Conservation (phyloP, 2,329 filamentous ascomycete genomes). For the Cladosporium sphaerospermum region DNA sequence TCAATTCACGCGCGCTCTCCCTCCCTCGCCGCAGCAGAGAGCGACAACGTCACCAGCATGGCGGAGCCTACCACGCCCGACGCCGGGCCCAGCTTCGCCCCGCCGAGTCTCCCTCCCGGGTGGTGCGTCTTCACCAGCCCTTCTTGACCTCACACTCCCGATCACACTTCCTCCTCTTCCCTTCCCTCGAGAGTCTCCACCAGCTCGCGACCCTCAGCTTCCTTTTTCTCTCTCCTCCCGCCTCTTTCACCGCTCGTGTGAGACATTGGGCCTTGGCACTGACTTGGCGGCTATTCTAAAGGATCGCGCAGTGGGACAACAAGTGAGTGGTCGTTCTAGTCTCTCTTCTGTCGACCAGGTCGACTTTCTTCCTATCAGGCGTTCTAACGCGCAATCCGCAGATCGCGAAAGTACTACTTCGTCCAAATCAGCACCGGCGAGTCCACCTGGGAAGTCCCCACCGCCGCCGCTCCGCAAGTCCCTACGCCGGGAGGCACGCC, state of each 20-base stretch:
- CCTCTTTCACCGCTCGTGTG: constrained; percentile 10
- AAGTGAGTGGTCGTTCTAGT: constrained; percentile 27
- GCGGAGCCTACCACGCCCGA: constrained; percentile 31
- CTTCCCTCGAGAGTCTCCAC: constrained; percentile 4
- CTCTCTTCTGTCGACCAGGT: not conserved
- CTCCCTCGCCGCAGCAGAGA: not conserved
- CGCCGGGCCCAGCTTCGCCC: constrained; percentile 33
- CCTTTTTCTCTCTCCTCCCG: constrained; percentile 11
- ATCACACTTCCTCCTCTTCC: constrained; percentile 11
- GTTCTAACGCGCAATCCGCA: constrained; percentile 12
- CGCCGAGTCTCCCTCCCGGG: constrained; percentile 34
- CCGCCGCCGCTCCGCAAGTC: constrained; percentile 33
- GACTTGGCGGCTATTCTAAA: constrained; percentile 26
- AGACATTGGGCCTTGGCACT: constrained; percentile 26
- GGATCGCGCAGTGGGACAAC: constrained; percentile 38
- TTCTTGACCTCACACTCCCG: constrained; percentile 14
- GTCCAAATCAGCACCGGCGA: constrained; percentile 38
- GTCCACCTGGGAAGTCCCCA: constrained; percentile 37
- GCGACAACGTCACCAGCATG: constrained; percentile 16
- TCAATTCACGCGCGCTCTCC: not conserved
- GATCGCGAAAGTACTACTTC: constrained; percentile 38
- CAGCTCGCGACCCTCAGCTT: constrained; percentile 5
- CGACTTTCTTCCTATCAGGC: no score
- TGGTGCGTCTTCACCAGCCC: constrained; percentile 27
- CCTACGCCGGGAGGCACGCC: constrained; percentile 34